A percentile compares a stretch with the other conserved stretches of the same genome.
These are phyloP conservation scores for Podaxis rugospora DNA, from an alignment of 768 basidiomycete species.

Conservation along the genomic window DNA sequence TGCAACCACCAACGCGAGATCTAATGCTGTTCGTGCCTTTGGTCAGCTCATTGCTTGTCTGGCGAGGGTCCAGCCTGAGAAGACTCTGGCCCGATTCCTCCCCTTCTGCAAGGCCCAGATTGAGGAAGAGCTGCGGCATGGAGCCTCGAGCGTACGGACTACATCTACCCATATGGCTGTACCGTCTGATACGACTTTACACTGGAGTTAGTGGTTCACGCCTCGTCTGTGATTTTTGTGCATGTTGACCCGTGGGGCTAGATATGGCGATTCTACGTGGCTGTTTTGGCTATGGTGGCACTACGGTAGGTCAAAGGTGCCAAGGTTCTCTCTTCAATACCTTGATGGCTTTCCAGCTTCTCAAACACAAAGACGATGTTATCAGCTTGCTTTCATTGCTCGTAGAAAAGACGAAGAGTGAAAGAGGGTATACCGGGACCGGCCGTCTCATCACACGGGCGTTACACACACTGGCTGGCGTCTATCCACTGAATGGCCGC, in stretches of 20 bases:
- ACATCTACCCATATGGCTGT: conserved; percentile 71
- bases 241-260: conserved; percentile 20
- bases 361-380: conserved; percentile 65
- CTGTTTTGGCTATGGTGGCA: conserved; percentile 71
- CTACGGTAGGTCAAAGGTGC: conserved; percentile 39
- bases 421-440: conserved; percentile 82
- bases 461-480: conserved; percentile 67
- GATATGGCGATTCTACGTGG: conserved; percentile 82
- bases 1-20: conserved; percentile 82
- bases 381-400: conserved; percentile 60
- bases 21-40: conserved; percentile 88
- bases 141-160: conserved; percentile 82
- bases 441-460: conserved; percentile 75
- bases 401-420: conserved; percentile 77
- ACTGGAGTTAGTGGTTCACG: conserved; percentile 68
- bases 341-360: conserved; percentile 39
- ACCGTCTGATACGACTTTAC: conserved; percentile 83
- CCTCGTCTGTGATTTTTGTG: neutral
- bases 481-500: conserved; percentile 74
- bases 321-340: neutral
- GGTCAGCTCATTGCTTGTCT: conserved; percentile 85
- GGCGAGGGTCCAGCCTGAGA: conserved; percentile 70
- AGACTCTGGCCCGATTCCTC: conserved; percentile 77
- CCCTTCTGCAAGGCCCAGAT: conserved; percentile 75
- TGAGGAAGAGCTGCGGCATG: conserved; percentile 81